A percentile compares a stretch with the other conserved stretches of the same genome.
These are phyloP conservation scores for Biscogniauxia mediterranea DNA, from an alignment of 2,329 filamentous ascomycete species.

Conservation along the genomic window DNA sequence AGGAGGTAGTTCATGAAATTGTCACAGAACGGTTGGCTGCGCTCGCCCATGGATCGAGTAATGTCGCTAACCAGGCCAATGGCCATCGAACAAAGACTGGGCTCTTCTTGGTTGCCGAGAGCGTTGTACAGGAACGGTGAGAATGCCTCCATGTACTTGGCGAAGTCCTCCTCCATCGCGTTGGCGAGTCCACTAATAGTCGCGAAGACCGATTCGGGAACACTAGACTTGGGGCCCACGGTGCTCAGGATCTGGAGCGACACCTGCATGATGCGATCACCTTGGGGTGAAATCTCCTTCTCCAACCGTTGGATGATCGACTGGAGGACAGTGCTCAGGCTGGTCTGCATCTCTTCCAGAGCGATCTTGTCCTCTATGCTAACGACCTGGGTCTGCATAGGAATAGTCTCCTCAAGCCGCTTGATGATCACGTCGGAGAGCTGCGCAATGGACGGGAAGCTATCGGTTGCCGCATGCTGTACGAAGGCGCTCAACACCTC, in stretches of 20 bases:
- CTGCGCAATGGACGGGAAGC: conserved; percentile 73
- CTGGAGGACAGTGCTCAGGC: conserved; percentile 85
- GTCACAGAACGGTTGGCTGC: conserved; percentile 93
- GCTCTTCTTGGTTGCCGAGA: conserved; percentile 92
- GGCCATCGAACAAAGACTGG: conserved; percentile 90
- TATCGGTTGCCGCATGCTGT: conserved; percentile 84
- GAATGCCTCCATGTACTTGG: conserved; percentile 97
- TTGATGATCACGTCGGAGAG: conserved; percentile 87
- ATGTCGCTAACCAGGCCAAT: conserved; percentile 98
- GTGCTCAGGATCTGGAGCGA: conserved; percentile 77
- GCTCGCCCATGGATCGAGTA: conserved; percentile 83
- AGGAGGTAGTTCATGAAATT: conserved; percentile 97
- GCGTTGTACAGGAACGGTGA: conserved; percentile 90
- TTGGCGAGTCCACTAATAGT: conserved; percentile 90
- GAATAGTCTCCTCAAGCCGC: conserved; percentile 84
- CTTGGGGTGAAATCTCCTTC: conserved; percentile 83
- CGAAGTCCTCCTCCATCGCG: conserved; percentile 87
- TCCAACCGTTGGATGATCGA: conserved; percentile 90
- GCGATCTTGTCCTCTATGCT: conserved; percentile 96
- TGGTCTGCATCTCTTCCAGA: conserved; percentile 97
- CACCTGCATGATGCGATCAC: conserved; percentile 90
- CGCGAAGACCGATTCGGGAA: conserved; percentile 91
- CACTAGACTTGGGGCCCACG: conserved; percentile 81
- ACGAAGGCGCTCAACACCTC: conserved; percentile 96
- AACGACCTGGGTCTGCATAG: conserved; percentile 88